phyloP scores from a whole-genome alignment of 2,329 filamentous ascomycete species.

The Monilinia laxa region DNA sequence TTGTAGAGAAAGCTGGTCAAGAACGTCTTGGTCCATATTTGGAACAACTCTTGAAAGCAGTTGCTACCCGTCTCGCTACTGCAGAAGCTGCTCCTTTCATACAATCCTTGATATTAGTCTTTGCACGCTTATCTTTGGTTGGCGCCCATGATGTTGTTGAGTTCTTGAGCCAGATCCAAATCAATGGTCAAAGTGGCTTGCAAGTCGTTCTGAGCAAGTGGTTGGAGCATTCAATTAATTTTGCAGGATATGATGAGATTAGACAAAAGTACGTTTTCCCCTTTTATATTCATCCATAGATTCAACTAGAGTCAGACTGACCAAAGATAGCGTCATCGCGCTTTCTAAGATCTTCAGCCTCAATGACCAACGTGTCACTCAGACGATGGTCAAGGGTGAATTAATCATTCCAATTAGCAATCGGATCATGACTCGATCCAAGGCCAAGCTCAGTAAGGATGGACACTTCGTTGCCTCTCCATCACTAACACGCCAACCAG shows the following conservation, averaged over 20 bases:
- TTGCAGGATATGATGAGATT: conserved; percentile 98
- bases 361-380: conserved; percentile 74
- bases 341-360: conserved; percentile 88
- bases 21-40: conserved; percentile 89
- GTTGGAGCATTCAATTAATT: conserved; percentile 95
- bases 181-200: conserved; percentile 77
- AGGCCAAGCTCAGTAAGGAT: conserved; percentile 72
- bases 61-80: conserved; percentile 78
- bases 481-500: conserved; percentile 44
- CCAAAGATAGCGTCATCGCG: conserved; percentile 70
- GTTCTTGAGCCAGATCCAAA: conserved; percentile 82
- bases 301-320: conserved; percentile 38
- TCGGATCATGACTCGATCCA: conserved; percentile 89
- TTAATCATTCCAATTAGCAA: conserved; percentile 77
- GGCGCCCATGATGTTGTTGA: conserved; percentile 87
- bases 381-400: conserved; percentile 87
- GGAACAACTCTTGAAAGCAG: conserved; percentile 81
- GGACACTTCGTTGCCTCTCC: conserved; percentile 16
- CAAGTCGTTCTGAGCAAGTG: conserved; percentile 90
- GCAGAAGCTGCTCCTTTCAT: conserved; percentile 88
- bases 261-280: conserved; percentile 75
- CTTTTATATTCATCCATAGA: background rate
- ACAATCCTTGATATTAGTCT: conserved; percentile 92
- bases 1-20: conserved; percentile 92
- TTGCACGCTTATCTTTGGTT: conserved; percentile 82